Conservation (phyloP, 768 basidiomycete species). For the Lactarius hengduanensis region DNA sequence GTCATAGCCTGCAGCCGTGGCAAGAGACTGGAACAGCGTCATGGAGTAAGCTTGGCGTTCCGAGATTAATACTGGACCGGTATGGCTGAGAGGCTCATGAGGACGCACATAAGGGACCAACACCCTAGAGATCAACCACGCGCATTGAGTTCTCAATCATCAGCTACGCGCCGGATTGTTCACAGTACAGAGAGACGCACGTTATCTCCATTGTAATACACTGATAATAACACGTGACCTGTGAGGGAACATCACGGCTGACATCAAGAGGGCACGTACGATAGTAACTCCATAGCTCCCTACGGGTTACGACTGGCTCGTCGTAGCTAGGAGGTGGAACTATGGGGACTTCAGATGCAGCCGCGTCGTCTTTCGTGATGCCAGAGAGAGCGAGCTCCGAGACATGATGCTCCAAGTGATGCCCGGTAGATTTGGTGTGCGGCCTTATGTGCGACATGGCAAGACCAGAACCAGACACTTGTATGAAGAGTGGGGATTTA, state of each 20-base stretch:
- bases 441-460: constrained; percentile 16
- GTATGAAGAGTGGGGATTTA: neutral
- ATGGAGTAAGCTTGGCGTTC: constrained; percentile 49
- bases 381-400: constrained; percentile 2
- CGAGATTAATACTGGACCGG: neutral
- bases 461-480: neutral
- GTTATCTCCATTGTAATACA: constrained; percentile 82
- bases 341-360: neutral
- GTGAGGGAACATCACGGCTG: constrained; percentile 6
- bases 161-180: neutral
- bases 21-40: constrained; percentile 73
- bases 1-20: constrained; percentile 71
- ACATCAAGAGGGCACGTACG: constrained; percentile 41
- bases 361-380: neutral
- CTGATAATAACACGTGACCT: constrained; percentile 37
- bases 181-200: constrained; percentile 38
- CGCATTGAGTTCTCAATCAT: neutral
- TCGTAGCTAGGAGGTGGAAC: constrained; percentile 31
- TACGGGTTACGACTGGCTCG: constrained; percentile 69
- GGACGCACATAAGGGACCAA: constrained; percentile 52
- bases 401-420: neutral
- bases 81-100: constrained; percentile 1
- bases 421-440: neutral
- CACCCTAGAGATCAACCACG: constrained; percentile 45
- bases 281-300: constrained; percentile 81